phyloP scores from a whole-genome alignment of 192 early-diverging fungal genomes.

The Rhizophagus sp. region DNA sequence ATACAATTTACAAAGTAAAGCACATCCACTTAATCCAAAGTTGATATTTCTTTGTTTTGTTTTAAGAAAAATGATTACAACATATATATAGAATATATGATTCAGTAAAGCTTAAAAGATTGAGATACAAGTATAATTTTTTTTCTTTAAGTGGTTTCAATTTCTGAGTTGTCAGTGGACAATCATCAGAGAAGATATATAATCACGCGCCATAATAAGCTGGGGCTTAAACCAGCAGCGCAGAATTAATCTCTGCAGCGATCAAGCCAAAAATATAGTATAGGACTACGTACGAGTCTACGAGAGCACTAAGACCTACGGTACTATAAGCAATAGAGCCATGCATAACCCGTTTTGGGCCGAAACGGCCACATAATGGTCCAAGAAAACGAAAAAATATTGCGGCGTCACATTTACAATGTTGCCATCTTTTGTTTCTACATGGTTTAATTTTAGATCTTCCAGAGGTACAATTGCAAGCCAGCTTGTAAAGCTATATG shows the following conservation, averaged over 20 bases:
- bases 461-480: constrained; percentile 62
- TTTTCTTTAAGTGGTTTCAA: too few species aligned
- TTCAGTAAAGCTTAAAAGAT: too few species aligned
- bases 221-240: constrained; percentile 22
- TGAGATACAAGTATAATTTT: accelerated
- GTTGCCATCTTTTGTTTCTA: constrained; percentile 51
- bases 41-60: too few species aligned
- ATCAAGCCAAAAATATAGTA: constrained; percentile 64
- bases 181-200: too few species aligned
- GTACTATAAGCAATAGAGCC: constrained; percentile 54
- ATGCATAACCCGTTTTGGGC: constrained; percentile 46
- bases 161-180: accelerated
- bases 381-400: constrained; percentile 55
- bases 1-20: too few species aligned
- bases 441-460: constrained; percentile 52
- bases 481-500: constrained; percentile 50
- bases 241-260: constrained; percentile 36
- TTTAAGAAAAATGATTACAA: too few species aligned
- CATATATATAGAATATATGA: too few species aligned
- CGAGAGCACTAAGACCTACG: constrained; percentile 51
- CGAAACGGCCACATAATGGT: constrained; percentile 45
- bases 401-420: constrained; percentile 53
- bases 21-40: too few species aligned
- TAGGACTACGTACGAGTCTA: constrained; percentile 55
- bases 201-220: constrained; percentile 50